Conservation (phyloP, 2,329 filamentous ascomycete species). For the Aspergillus fijiensis region DNA sequence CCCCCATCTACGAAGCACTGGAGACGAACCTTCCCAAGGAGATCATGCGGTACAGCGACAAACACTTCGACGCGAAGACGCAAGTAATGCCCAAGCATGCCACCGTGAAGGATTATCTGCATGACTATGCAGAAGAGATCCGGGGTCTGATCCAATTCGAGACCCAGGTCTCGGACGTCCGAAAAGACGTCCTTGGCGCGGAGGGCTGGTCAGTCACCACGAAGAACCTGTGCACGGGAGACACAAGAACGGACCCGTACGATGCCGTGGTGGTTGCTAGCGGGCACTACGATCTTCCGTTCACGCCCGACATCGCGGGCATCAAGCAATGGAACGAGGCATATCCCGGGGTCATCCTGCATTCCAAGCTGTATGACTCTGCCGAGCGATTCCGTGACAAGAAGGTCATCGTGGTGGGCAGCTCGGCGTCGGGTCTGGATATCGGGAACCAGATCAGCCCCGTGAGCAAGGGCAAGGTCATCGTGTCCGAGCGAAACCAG, state of each 20-base stretch:
- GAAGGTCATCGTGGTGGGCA: slow-evolving; percentile 82
- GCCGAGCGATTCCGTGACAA: slow-evolving; percentile 63
- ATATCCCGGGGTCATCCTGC: slow-evolving; percentile 63
- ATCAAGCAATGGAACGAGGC: slow-evolving; percentile 59
- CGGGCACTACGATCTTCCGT: slow-evolving; percentile 71
- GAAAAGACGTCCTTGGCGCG: slow-evolving; percentile 35
- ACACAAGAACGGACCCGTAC: slow-evolving; percentile 52
- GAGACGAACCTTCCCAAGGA: slow-evolving; percentile 83
- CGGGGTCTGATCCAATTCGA: slow-evolving; percentile 67
- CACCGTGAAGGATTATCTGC: slow-evolving; percentile 71
- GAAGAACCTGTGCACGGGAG: slow-evolving; percentile 50
- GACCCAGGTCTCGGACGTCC: slow-evolving; percentile 66
- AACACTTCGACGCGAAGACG: slow-evolving; percentile 61
- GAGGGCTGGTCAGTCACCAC: slow-evolving; percentile 62
- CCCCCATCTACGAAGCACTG: slow-evolving; percentile 76
- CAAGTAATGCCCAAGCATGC: slow-evolving; percentile 74
- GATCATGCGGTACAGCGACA: slow-evolving; percentile 78
- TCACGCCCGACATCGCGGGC: slow-evolving; percentile 62
- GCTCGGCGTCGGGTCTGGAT: slow-evolving; percentile 79
- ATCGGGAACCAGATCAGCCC: slow-evolving; percentile 73
- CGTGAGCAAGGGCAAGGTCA: slow-evolving; percentile 59
- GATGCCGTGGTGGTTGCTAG: slow-evolving; percentile 75
- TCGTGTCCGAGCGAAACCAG: slow-evolving; percentile 62
- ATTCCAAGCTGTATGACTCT: slow-evolving; percentile 77
- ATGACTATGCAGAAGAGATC: slow-evolving; percentile 68